These are phyloP conservation scores for Heterobasidion irregulare DNA, from an alignment of 1,284 basidiomycete genomes.

Conservation along the genomic window DNA sequence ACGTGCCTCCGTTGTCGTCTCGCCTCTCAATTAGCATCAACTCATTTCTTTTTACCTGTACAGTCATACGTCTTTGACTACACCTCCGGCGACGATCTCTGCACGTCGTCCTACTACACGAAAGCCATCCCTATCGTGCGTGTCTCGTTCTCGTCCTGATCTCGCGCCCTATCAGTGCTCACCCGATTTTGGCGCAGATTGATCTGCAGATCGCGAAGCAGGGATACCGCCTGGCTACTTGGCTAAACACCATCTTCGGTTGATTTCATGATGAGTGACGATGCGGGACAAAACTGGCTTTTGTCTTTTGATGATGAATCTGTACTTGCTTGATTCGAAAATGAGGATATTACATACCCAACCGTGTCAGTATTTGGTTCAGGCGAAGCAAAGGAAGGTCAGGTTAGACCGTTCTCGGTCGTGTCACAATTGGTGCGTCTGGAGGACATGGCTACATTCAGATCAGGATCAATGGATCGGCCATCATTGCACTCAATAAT, in stretches of 20 bases:
- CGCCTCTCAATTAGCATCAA: neutral
- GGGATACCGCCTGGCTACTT: conserved; percentile 45
- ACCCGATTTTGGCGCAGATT: conserved; percentile 23
- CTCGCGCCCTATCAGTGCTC: neutral
- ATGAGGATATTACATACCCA: no score
- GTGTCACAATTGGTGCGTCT: no score
- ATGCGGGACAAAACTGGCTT: no score
- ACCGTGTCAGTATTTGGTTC: no score
- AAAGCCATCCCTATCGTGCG: conserved; percentile 38
- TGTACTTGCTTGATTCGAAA: no score
- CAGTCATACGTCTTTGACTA: conserved; percentile 40
- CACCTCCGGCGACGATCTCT: conserved; percentile 34
- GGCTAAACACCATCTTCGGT: conserved; percentile 45
- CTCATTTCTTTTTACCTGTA: neutral
- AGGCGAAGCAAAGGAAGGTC: no score
- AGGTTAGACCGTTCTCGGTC: no score
- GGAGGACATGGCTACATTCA: no score
- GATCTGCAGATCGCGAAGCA: conserved; percentile 48
- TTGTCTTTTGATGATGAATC: no score
- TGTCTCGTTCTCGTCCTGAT: neutral
- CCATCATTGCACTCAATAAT: no score
- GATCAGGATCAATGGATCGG: no score
- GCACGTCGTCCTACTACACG: conserved; percentile 38
- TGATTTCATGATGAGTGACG: neutral
- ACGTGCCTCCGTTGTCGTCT: conserved; percentile 12